phyloP scores from a whole-genome alignment of 768 basidiomycete species.

The Leccinum subgranulosum region DNA sequence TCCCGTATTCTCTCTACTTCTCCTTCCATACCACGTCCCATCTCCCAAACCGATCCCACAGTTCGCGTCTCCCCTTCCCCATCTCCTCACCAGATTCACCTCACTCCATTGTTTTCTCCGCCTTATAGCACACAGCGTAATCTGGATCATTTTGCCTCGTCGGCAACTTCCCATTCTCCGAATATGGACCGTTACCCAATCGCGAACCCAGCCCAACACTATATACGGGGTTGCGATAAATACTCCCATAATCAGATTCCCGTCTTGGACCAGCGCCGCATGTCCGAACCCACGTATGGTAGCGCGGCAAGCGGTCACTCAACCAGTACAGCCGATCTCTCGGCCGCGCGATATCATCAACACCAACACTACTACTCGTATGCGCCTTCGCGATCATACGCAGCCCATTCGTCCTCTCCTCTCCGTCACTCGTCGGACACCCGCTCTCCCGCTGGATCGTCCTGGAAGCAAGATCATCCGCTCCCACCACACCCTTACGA shows the following conservation, averaged over 20 bases:
- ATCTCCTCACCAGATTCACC: conserved; percentile 41
- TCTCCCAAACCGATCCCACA: not conserved
- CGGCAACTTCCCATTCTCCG: conserved; percentile 39
- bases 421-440: conserved; percentile 45
- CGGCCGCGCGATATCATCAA: conserved; percentile 38
- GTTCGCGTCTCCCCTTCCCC: conserved; percentile 33
- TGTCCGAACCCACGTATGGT: conserved; percentile 61
- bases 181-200: conserved; percentile 40
- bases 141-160: conserved; percentile 44
- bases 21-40: not conserved
- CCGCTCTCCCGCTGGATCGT: conserved; percentile 39
- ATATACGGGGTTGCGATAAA: conserved; percentile 39
- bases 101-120: conserved; percentile 37
- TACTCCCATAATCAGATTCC: conserved; percentile 34
- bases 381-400: conserved; percentile 33
- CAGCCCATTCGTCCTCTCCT: conserved; percentile 39
- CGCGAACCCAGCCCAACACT: conserved; percentile 36
- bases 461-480: conserved; percentile 31
- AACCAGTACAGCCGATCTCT: conserved; percentile 31
- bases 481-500: conserved; percentile 34
- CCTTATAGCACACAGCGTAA: conserved; percentile 42
- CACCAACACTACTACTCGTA: conserved; percentile 39
- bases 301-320: conserved; percentile 39
- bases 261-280: conserved; percentile 58
- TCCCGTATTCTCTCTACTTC: conserved; percentile 9